These are phyloP conservation scores for Pseudonectria buxi DNA, from an alignment of 2,329 filamentous ascomycete genomes.

Conservation along the genomic window DNA sequence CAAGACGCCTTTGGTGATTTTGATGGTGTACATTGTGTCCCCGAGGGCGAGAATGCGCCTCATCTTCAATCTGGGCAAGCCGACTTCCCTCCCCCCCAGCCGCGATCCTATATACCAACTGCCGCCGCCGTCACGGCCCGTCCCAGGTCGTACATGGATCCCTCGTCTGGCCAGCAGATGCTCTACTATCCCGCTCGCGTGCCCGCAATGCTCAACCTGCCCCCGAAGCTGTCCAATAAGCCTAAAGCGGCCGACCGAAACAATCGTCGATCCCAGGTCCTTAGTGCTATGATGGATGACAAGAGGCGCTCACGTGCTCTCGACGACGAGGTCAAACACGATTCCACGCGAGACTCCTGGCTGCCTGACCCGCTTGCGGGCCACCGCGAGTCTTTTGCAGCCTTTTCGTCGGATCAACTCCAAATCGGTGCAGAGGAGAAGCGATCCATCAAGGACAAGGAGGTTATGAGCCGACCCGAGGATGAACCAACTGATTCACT, in stretches of 20 bases:
- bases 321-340: constrained; percentile 11
- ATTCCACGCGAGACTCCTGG: constrained; percentile 29
- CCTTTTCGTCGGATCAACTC: constrained; percentile 23
- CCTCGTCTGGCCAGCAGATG: constrained; percentile 69
- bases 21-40: constrained; percentile 69
- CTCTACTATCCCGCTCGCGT: constrained; percentile 94
- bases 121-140: constrained; percentile 25
- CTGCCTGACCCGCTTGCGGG: constrained; percentile 40
- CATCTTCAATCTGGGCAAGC: constrained; percentile 11
- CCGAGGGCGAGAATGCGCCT: constrained; percentile 35
- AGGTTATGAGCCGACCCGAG: constrained; percentile 10
- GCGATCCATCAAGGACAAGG: constrained; percentile 9
- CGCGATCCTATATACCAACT: constrained; percentile 8
- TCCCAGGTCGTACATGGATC: constrained; percentile 55
- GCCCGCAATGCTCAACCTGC: constrained; percentile 86
- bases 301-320: constrained; percentile 18
- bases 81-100: constrained; percentile 17
- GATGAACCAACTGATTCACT: constrained; percentile 17
- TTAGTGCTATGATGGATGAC: constrained; percentile 50
- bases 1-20: constrained; percentile 70
- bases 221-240: constrained; percentile 74
- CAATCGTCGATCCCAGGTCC: constrained; percentile 64
- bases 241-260: constrained; percentile 59
- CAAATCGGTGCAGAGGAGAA: constrained; percentile 9
- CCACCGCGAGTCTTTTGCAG: constrained; percentile 29